Base-by-base conservation (phyloP, 2,329 filamentous ascomycete species). In the Paraphoma sp. region DNA sequence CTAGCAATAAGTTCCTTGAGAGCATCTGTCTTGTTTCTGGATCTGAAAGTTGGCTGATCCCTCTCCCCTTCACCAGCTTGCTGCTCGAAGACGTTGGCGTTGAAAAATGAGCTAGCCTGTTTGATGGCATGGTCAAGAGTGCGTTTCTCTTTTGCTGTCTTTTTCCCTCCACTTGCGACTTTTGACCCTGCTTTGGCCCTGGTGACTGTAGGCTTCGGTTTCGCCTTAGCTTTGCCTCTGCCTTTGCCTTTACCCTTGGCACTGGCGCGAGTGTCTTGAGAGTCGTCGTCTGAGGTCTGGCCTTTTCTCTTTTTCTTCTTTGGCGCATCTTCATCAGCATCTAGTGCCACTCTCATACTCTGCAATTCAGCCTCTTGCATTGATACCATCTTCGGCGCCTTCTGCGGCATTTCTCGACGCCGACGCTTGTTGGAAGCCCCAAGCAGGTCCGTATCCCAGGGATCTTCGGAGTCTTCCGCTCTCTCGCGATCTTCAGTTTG, bases 1-100 rank as follows among this genome's bases (percentile, higher is more conserved):
- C 72, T 76, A 0, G 76, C 72, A 36, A 82, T 72, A 7, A 82
- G 63, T 30, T 76, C 64, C 54, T 75, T 78, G 18, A 82, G 51
- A 0, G 79, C 79, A 18, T 75, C 59, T 0, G 48, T 17, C 43
- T 76, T 78, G 6, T 53, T 63, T 4, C 50, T 62, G 0, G 65
- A 58, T 1, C 28, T 59, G 43, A 77, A 71, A 0, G 36, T 59
- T 0, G 75, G 72, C 38, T 73, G 65, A 0, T 65, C 72, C 12
- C 57, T 45, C 7, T 60, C 65, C 38, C 64, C 61, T 5, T 61
- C 47, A 4, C 48, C 53, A 12, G 70, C 68, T 43, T 77, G 73
- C 46, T 76, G 71, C 1, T 50, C 28, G 40, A 78, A 75, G 23
- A 78, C 68, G 45, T 78, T 60, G 4, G 68, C 41, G 2, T 59